Evolutionary conservation across 305 asterid species (phyloP), one percentile per base, ranked within the genome.

Genomic region (Fraxinus paxiana): DNA sequence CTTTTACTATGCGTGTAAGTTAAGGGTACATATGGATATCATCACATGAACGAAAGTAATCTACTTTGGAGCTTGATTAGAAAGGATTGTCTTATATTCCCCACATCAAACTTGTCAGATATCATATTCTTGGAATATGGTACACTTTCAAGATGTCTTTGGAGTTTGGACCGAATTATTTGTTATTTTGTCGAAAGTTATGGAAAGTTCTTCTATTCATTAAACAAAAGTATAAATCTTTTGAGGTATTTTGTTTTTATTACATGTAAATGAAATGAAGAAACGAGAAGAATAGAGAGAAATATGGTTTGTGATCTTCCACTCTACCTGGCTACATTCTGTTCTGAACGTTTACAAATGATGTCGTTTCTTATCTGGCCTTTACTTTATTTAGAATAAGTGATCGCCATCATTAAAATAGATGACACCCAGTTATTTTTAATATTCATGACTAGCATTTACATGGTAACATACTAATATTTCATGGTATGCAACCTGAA

Each of bases 81-180:
- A 70, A 70, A 70, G 75, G 75, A 31, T 70, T 70, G 46, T 30
- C 46, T 13, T 69, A 13, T 31, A 30, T 31, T 15, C 70, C 43
- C 20, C 4, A 5, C 75, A 28, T 69, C 13, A 5, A n/a, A 69
- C 41, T 69, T 69, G 20, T 13, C n/a, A 30, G 75, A 31, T 65
- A 65, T 69, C 75, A 69, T 69, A 31, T 30, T 69, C 43, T 15
- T 31, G 75, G 41, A 69, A 31, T 70, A 34, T 46, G 28, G 75
- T 71, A 33, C 76, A 71, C 76, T 71, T 71, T 71, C 13, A 31
- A 71, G 46, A 71, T 30, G 7, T 71, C 76, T 71, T 71, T n/a
- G 48, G n/a, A 31, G 22, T 71, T 69, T 15, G 38, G 74, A 69
- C 41, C 20, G 4, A 28, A 30, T 13, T 69, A 5, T 69, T 30